Evolutionary conservation across 2,329 filamentous ascomycete species (phyloP).

Genomic region (Pseudonectria foliicola): DNA sequence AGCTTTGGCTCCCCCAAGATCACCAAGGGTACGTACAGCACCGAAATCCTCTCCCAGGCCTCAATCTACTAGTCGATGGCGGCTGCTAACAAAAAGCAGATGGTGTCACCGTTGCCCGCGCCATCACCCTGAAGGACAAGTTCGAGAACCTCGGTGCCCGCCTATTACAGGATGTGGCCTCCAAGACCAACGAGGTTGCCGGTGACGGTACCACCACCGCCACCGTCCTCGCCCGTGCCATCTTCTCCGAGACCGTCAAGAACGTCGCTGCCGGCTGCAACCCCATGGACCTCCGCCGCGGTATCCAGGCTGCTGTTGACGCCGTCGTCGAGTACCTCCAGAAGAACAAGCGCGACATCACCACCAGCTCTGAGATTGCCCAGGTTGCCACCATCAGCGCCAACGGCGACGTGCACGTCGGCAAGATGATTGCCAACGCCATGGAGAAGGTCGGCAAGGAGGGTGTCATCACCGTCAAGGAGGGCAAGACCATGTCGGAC

Average conservation of each 20-base stretch:
- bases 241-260: constrained; percentile 99
- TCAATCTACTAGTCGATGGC: not conserved
- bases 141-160: constrained; percentile 98
- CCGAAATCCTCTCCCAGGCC: no score
- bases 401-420: constrained; percentile 93
- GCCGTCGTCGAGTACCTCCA: constrained; percentile 90
- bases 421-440: constrained; percentile 89
- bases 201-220: constrained; percentile 98
- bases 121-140: constrained; percentile 92
- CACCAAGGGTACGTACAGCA: constrained; percentile 72
- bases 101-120: constrained; percentile 83
- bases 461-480: constrained; percentile 99
- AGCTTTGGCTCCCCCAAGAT: constrained; percentile 99
- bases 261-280: constrained; percentile 99
- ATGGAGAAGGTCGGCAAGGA: constrained; percentile 99
- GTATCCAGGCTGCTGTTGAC: constrained; percentile 94
- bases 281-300: constrained; percentile 96
- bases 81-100: constrained; percentile 41
- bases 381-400: constrained; percentile 98
- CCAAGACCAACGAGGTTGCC: constrained; percentile 98
- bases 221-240: constrained; percentile 91
- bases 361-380: constrained; percentile 91
- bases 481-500: constrained; percentile 96
- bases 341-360: constrained; percentile 96
- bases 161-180: constrained; percentile 94